Evolutionary conservation across 2,329 filamentous ascomycete genomes (phyloP).

Genomic region (Sordariomycetes sp.): DNA sequence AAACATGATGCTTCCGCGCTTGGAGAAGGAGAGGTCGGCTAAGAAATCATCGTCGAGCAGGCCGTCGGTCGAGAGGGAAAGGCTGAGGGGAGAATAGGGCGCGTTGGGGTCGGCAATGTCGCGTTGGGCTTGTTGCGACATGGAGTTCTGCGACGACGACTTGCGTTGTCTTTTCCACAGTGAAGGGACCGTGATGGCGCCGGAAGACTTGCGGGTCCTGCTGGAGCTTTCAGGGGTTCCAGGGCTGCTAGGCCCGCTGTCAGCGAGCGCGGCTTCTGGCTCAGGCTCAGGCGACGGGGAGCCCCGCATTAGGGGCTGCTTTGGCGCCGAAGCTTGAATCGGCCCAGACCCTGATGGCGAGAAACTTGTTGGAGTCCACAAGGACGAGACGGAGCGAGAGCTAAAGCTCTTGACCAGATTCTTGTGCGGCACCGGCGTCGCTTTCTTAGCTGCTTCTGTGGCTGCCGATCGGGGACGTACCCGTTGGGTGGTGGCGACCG

Average conservation of each 20-base stretch:
- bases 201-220: neutral
- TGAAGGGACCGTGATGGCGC: neutral
- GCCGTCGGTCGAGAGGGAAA: constrained; percentile 45
- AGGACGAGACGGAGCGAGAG: constrained; percentile 13
- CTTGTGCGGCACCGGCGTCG: constrained; percentile 7
- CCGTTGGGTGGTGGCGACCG: neutral
- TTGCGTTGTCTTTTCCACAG: no score
- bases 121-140: neutral
- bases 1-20: constrained; percentile 55
- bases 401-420: constrained; percentile 17
- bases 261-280: constrained; percentile 1
- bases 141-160: neutral
- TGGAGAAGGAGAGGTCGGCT: constrained; percentile 48
- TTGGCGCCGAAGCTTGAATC: constrained; percentile 4
- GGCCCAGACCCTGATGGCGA: neutral
- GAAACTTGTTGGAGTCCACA: constrained; percentile 4
- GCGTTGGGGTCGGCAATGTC: neutral
- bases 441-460: no score
- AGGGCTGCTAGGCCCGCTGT: constrained; percentile 1
- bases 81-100: constrained; percentile 41
- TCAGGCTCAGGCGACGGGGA: constrained; percentile 11
- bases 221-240: neutral
- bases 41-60: constrained; percentile 51
- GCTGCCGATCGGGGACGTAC: neutral
- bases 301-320: constrained; percentile 15